phyloP scores from a whole-genome alignment of 352 stramenopile genomes.

The Phytophthora fragariae region DNA sequence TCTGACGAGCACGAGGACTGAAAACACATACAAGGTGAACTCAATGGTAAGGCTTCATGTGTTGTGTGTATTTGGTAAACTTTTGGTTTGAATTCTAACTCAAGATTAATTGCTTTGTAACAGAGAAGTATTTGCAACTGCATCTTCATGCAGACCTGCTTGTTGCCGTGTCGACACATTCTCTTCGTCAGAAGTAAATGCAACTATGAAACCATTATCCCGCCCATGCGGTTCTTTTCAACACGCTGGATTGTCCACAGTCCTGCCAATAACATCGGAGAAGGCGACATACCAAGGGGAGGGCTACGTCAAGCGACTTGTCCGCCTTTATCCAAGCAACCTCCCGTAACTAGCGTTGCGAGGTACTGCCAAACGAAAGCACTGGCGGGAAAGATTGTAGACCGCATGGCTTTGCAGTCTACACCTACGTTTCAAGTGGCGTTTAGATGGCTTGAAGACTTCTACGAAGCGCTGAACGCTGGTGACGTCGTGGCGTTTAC shows the following conservation, averaged over 20 bases:
- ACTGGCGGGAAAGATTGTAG: background rate
- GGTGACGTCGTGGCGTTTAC: background rate
- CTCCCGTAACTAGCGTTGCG: background rate
- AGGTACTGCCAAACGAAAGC: background rate
- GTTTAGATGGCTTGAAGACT: background rate
- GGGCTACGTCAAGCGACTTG: background rate
- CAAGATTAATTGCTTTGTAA: background rate
- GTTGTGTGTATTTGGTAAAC: background rate
- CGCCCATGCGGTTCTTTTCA: constrained; percentile 1
- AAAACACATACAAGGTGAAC: background rate
- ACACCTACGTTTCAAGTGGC: background rate
- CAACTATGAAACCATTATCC: constrained; percentile 19
- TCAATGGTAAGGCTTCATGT: background rate
- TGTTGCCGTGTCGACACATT: constrained; percentile 6
- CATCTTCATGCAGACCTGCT: constrained; percentile 21
- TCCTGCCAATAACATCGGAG: constrained; percentile 11
- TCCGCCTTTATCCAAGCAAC: background rate
- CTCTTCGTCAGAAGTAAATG: constrained; percentile 1
- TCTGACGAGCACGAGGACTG: background rate
- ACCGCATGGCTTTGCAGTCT: background rate
- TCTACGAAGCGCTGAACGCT: background rate
- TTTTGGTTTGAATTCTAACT: background rate
- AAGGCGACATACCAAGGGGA: background rate
- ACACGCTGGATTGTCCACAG: constrained; percentile 2
- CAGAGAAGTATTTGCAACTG: background rate